Conservation (phyloP, 2,329 filamentous ascomycete species). For the Fusarium compactum region DNA sequence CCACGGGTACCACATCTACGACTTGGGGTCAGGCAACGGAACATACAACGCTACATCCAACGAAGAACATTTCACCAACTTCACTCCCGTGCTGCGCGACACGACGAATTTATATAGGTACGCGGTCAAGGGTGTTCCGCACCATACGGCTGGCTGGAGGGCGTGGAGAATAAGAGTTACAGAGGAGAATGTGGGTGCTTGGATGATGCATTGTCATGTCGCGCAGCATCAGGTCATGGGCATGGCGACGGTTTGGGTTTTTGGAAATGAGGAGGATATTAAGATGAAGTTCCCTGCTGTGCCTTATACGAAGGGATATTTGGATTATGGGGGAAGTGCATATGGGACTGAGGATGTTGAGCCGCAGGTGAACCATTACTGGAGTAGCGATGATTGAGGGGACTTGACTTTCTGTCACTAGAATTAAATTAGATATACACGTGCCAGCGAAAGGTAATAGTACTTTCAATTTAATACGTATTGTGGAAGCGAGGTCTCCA, state of each 20-base stretch:
- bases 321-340: conserved; percentile 59
- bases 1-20: conserved; percentile 31
- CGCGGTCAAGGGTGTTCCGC: conserved; percentile 52
- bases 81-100: conserved; percentile 30
- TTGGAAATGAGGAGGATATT: conserved; percentile 44
- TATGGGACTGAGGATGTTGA: conserved; percentile 54
- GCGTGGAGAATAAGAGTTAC: conserved; percentile 66
- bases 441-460: neutral
- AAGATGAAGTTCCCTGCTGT: conserved; percentile 38
- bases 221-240: conserved; percentile 70
- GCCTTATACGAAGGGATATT: conserved; percentile 56
- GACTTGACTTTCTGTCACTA: accelerated
- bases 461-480: neutral
- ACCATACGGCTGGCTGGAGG: conserved; percentile 66
- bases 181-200: conserved; percentile 64
- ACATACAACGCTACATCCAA: conserved; percentile 23
- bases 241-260: conserved; percentile 49
- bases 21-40: conserved; percentile 21
- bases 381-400: neutral
- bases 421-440: neutral
- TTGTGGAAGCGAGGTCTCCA: no score
- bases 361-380: conserved; percentile 33
- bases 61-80: conserved; percentile 19
- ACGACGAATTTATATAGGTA: conserved; percentile 66
- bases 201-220: conserved; percentile 73